phyloP scores from a whole-genome alignment of 352 stramenopile genomes.

The Pythium phragmitis region DNA sequence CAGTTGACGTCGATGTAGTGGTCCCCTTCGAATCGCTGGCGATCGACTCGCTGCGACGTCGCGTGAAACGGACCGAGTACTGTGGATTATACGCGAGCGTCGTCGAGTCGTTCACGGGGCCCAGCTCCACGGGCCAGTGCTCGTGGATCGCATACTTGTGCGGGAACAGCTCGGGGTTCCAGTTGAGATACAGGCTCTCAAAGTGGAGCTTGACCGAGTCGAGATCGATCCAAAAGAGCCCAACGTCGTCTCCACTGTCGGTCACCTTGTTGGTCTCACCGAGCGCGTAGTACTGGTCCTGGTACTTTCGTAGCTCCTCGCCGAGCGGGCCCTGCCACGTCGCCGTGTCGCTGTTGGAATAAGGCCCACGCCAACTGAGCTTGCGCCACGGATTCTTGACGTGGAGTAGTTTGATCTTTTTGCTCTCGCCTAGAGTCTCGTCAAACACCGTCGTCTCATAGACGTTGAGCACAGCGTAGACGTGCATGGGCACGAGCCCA shows the following conservation, averaged over 20 bases:
- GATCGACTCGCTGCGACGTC: constrained; percentile 27
- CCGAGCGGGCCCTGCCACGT: constrained; percentile 58
- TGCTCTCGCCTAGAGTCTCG: constrained; percentile 20
- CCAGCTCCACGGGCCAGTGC: constrained; percentile 81
- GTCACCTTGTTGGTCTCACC: constrained; percentile 12
- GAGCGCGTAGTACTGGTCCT: constrained; percentile 49
- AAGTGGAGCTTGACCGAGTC: constrained; percentile 92
- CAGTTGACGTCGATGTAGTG: constrained; percentile 37
- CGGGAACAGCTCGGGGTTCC: constrained; percentile 93
- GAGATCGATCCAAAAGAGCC: constrained; percentile 96
- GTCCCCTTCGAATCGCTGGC: constrained; percentile 1
- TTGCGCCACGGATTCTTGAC: constrained; percentile 97
- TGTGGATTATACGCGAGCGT: constrained; percentile 94
- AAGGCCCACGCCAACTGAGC: constrained; percentile 85
- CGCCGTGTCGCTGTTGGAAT: constrained; percentile 58
- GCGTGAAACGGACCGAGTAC: constrained; percentile 85
- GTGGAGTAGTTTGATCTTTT: constrained; percentile 82
- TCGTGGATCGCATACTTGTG: constrained; percentile 78
- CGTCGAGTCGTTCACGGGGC: constrained; percentile 87
- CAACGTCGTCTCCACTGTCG: constrained; percentile 73
- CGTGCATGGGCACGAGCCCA: constrained; percentile 94
- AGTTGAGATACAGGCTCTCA: constrained; percentile 94
- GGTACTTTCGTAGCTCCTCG: constrained; percentile 55
- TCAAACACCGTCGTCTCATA: constrained; percentile 58
- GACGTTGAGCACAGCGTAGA: constrained; percentile 96